These are phyloP conservation scores for Beauveria sp. DNA, from an alignment of 2,329 filamentous ascomycete genomes.

Conservation along the genomic window DNA sequence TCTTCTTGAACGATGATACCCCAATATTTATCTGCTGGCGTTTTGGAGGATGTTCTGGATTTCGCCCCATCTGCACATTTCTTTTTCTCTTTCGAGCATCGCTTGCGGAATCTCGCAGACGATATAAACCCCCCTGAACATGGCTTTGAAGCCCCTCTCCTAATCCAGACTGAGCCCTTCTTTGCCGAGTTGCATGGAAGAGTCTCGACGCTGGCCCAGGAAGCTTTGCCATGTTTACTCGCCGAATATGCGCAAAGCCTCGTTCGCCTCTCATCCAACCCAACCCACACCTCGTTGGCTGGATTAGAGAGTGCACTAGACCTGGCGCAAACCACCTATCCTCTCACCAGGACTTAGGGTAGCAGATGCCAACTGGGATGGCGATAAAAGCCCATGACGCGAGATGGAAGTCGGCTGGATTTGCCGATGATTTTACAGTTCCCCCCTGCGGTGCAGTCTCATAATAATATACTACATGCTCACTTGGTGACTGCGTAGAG, in stretches of 20 bases:
- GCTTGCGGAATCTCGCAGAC: neutral
- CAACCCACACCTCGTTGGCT: neutral
- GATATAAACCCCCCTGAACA: neutral
- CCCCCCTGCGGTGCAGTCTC: conserved; percentile 8
- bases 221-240: neutral
- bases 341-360: conserved; percentile 10
- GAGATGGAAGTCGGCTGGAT: conserved; percentile 12
- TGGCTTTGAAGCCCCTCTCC: neutral
- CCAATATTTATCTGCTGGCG: neutral
- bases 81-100: neutral
- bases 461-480: conserved; percentile 12
- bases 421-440: conserved; percentile 12
- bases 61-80: neutral
- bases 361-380: conserved; percentile 14
- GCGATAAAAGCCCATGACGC: conserved; percentile 13
- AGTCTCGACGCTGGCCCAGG: neutral
- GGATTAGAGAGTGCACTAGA: neutral
- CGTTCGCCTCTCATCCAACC: neutral
- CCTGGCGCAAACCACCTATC: neutral
- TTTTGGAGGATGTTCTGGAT: neutral
- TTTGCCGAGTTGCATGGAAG: neutral
- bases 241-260: neutral
- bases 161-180: neutral
- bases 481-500: conserved; percentile 5
- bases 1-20: neutral